Evolutionary conservation across 192 early-diverging fungal species (phyloP).

Genomic region (Spizellomyces sp.): DNA sequence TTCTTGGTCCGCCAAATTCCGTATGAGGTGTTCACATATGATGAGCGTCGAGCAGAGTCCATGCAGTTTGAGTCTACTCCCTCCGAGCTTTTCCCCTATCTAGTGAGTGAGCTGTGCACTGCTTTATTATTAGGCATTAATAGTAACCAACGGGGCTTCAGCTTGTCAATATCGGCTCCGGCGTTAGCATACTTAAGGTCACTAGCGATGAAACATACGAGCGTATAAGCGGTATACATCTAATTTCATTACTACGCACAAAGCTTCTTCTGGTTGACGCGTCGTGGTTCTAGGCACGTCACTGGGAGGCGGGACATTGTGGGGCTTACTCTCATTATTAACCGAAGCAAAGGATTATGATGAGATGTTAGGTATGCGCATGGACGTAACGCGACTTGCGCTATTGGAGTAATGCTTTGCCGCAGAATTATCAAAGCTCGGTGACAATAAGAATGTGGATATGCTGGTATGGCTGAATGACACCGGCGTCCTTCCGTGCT

Average conservation of each 20-base stretch:
- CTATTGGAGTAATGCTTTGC: constrained; percentile 51
- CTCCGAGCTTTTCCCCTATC: constrained; percentile 81
- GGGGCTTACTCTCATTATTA: constrained; percentile 88
- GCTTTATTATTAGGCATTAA: not conserved
- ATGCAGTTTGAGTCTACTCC: constrained; percentile 65
- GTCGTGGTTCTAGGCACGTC: constrained; percentile 34
- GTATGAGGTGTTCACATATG: constrained; percentile 93
- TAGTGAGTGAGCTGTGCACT: constrained; percentile 49
- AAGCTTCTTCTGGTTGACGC: constrained; percentile 2
- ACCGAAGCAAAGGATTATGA: constrained; percentile 90
- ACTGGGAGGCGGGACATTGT: constrained; percentile 93
- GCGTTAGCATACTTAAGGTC: constrained; percentile 95
- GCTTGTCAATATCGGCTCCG: constrained; percentile 97
- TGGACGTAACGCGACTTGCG: not conserved
- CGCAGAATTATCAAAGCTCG: constrained; percentile 79
- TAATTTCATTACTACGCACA: constrained; percentile 39
- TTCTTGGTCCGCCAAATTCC: constrained; percentile 91
- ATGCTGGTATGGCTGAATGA: constrained; percentile 37
- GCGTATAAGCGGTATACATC: constrained; percentile 80
- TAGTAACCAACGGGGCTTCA: constrained; percentile 19
- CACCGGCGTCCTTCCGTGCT: no score
- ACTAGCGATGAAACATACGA: constrained; percentile 82
- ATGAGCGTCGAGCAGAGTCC: constrained; percentile 62
- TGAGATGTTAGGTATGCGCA: constrained; percentile 61
- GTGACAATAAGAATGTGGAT: constrained; percentile 88